Evolutionary conservation across 345 rosid species (phyloP), one percentile per base, ranked within the genome.

Genomic region (Zanthoxylum bungeanum): DNA sequence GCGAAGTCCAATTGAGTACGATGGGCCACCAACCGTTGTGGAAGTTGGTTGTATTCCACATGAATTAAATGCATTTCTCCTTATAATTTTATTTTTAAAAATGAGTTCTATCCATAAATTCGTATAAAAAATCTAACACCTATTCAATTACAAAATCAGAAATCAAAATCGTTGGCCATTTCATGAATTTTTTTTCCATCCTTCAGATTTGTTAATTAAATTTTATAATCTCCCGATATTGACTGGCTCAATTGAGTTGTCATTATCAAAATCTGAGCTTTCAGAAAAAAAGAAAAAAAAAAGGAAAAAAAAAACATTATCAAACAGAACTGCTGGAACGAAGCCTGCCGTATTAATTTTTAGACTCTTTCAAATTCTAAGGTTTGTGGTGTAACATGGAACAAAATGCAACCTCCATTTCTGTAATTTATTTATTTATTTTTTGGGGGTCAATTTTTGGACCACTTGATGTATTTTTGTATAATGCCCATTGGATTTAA

Each of bases 401-500:
- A 40, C 49, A 24, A 14, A 14, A 0, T 39, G 7, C 10, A 53
- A 51, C 56, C 21, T 33, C 40, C 49, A 50, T 4, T 34, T 49
- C 6, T 22, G 9, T 1, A 66, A 33, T 12, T 19, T 34, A 36
- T 19, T 5, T 16, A 40, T 40, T 40, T 11, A 40, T 11, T 5
- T 40, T 40, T n/a, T n/a, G n/a, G n/a, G 46, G 17, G 17, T 2
- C 12, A 5, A 39, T 39, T 39, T 9, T 50, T 21, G 42, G 65
- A 59, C 73, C 56, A 30, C 53, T 14, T 9, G 25, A n/a, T 33
- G n/a, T n/a, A n/a, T n/a, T n/a, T n/a, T 14, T 44, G 49, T 56
- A 17, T 39, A 17, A 22, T 69, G 21, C 25, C 65, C 68, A 55
- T 40, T 21, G 63, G 59, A 53, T 42, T 52, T 61, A 61, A 53